Conservation (phyloP, 495 filamentous ascomycete genomes). For the Xylaria scruposa region DNA sequence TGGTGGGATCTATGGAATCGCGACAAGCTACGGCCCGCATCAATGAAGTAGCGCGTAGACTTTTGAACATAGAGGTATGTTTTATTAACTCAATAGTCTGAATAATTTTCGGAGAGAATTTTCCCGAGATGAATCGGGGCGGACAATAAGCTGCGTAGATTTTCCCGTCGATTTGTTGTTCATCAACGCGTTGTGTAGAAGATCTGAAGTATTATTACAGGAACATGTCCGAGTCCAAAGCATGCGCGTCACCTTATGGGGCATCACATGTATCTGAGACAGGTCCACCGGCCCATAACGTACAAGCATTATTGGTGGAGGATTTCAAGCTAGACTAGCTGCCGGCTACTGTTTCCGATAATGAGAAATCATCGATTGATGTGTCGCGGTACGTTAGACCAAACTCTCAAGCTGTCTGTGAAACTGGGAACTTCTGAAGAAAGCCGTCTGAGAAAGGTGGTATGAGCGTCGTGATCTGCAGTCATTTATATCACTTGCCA, state of each 20-base stretch:
- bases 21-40: neutral
- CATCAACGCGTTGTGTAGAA: neutral
- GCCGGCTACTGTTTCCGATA: neutral
- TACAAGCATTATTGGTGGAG: constrained; percentile 13
- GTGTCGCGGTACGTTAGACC: neutral
- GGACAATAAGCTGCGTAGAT: neutral
- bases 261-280: constrained; percentile 10
- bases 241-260: constrained; percentile 4
- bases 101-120: neutral
- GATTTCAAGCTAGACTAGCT: neutral
- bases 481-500: neutral
- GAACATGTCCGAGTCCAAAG: neutral
- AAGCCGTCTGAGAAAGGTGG: neutral
- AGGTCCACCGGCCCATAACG: constrained; percentile 4
- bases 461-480: neutral
- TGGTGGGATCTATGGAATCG: neutral
- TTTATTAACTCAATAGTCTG: neutral
- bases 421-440: neutral
- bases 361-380: neutral
- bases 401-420: neutral
- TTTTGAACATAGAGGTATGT: neutral
- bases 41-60: neutral
- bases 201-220: neutral
- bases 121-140: neutral
- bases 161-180: neutral